phyloP scores from a whole-genome alignment of 371 early-diverging fungal species.

The Mycotypha africana region DNA sequence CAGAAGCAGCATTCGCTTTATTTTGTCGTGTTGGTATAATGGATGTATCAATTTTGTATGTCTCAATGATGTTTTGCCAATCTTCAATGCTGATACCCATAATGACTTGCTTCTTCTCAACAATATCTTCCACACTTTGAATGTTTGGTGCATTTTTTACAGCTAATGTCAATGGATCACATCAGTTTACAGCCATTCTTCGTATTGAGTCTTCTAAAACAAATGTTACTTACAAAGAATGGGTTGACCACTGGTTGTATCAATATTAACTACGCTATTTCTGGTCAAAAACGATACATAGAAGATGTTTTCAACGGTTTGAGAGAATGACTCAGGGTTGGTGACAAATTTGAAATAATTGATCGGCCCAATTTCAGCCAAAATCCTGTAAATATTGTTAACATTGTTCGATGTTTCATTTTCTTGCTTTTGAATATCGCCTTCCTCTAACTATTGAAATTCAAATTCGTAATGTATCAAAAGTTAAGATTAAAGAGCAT shows the following conservation, averaged over 20 bases:
- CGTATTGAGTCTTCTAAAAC: not conserved
- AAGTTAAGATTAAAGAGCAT: not conserved
- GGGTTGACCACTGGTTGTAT: slow-evolving; percentile 68
- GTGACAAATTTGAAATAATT: slow-evolving; percentile 83
- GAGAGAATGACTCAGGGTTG: slow-evolving; percentile 88
- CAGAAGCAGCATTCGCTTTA: not conserved
- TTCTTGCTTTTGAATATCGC: slow-evolving; percentile 73
- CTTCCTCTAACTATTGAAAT: slow-evolving; percentile 51
- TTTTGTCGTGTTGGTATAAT: slow-evolving; percentile 9
- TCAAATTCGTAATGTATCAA: too few species aligned
- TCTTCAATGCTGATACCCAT: slow-evolving; percentile 69
- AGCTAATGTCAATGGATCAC: slow-evolving; percentile 31
- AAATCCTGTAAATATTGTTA: slow-evolving; percentile 50
- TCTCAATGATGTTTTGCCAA: slow-evolving; percentile 68
- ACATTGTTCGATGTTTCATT: slow-evolving; percentile 89
- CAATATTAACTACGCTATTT: slow-evolving; percentile 76
- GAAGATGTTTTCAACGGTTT: slow-evolving; percentile 94
- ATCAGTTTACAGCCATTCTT: not conserved
- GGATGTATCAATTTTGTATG: slow-evolving; percentile 47
- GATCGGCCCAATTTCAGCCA: slow-evolving; percentile 58
- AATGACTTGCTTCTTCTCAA: slow-evolving; percentile 78
- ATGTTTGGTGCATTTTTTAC: slow-evolving; percentile 56
- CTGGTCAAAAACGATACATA: slow-evolving; percentile 88
- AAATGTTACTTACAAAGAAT: slow-evolving; percentile 36
- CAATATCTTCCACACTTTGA: slow-evolving; percentile 55